phyloP scores from a whole-genome alignment of 257 asterid species.

The Cynanchum wilfordii region DNA sequence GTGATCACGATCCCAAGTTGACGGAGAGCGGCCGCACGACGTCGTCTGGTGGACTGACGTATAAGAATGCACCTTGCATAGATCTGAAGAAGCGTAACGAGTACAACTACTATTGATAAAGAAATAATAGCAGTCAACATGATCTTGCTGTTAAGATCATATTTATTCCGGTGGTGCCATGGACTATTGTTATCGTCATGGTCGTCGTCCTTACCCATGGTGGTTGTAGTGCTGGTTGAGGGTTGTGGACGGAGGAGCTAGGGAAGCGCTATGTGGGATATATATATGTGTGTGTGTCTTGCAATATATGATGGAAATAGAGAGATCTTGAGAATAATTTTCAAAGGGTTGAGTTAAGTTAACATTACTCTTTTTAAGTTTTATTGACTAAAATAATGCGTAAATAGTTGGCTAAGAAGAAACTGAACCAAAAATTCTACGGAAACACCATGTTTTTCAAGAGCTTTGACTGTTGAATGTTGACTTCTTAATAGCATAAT shows the following conservation, averaged over 20 bases:
- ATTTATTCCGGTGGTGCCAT: neutral
- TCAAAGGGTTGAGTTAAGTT: neutral
- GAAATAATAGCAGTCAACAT: slow-evolving; percentile 70
- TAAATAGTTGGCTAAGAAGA: slow-evolving; percentile 17
- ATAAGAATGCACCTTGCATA: slow-evolving; percentile 62
- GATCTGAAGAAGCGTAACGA: slow-evolving; percentile 58
- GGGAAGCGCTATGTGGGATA: neutral
- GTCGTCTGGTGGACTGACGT: slow-evolving; percentile 64
- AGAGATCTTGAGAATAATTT: neutral
- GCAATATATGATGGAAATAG: neutral
- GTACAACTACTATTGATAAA: slow-evolving; percentile 46
- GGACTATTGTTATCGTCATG: slow-evolving; percentile 5
- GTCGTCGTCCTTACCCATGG: slow-evolving; percentile 36
- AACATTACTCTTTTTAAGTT: neutral
- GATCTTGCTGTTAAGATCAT: slow-evolving; percentile 51
- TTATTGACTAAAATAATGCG: slow-evolving; percentile 18
- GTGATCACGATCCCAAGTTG: slow-evolving; percentile 30
- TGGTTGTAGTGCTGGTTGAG: neutral
- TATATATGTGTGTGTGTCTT: too few species aligned
- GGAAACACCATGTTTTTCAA: slow-evolving; percentile 7
- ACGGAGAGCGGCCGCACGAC: slow-evolving; percentile 27
- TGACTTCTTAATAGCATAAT: slow-evolving; percentile 20
- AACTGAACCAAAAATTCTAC: neutral
- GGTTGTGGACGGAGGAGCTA: neutral
- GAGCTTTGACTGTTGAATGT: slow-evolving; percentile 37